A percentile compares a stretch with the other conserved stretches of the same genome.
Conservation (phyloP, 192 early-diverging fungal species). For the Linnemannia zychae region DNA sequence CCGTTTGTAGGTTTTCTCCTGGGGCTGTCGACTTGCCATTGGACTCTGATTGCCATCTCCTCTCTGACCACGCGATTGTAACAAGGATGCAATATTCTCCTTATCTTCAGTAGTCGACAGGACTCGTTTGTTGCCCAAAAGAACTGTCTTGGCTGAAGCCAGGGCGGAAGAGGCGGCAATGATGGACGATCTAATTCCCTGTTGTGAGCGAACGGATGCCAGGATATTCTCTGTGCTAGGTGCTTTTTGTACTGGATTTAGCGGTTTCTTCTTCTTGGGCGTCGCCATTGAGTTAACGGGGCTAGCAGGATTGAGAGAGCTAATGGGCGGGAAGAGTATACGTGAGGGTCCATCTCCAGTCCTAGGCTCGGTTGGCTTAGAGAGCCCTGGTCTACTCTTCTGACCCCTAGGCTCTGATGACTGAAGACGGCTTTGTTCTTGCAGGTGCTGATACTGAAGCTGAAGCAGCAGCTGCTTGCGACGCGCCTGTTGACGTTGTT, state of each 20-base stretch:
- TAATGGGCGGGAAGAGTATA: not conserved
- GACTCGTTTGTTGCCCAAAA: slow-evolving; percentile 33
- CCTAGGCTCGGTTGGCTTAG: not conserved
- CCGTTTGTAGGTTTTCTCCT: slow-evolving; percentile 14
- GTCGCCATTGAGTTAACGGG: not conserved
- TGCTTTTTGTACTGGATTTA: slow-evolving; percentile 46
- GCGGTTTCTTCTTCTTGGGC: slow-evolving; percentile 52
- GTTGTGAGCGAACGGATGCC: slow-evolving; percentile 28
- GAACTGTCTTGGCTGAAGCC: slow-evolving; percentile 2
- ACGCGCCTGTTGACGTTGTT: slow-evolving; percentile 10
- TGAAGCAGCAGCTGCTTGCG: slow-evolving; percentile 19
- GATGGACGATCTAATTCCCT: slow-evolving; percentile 16
- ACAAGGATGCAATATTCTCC: slow-evolving; percentile 20
- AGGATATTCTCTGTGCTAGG: slow-evolving; percentile 50
- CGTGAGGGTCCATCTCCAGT: not conserved
- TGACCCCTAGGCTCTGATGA: not conserved
- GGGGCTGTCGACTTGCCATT: not conserved
- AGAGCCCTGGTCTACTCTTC: not conserved
- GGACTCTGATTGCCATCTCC: not conserved
- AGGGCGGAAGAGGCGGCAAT: slow-evolving; percentile 10
- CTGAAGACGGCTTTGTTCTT: slow-evolving; percentile 10
- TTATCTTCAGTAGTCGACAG: slow-evolving; percentile 31
- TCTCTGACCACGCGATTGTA: not conserved
- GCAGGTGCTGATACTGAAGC: slow-evolving; percentile 32
- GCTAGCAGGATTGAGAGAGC: not conserved